Conservation (phyloP, 2,329 filamentous ascomycete genomes). For the Epichloe sibirici region DNA sequence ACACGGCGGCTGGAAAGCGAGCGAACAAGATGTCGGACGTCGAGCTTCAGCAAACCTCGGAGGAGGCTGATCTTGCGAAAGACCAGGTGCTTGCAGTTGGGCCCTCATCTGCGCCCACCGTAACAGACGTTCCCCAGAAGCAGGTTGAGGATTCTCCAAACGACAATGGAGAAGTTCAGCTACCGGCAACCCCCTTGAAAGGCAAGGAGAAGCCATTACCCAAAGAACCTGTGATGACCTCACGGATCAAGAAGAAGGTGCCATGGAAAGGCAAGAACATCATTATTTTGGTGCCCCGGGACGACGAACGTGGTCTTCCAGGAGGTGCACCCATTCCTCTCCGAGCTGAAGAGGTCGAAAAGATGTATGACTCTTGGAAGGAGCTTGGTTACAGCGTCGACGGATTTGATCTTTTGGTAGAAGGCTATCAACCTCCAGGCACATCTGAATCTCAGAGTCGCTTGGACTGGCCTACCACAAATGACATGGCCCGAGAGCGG, state of each 20-base stretch:
- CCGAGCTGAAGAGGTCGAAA: conserved; percentile 39
- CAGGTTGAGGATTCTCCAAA: not conserved
- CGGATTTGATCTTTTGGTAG: conserved; percentile 55
- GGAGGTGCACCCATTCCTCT: conserved; percentile 43
- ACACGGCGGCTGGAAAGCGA: not conserved
- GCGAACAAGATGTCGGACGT: conserved; percentile 21
- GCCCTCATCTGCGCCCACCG: not conserved
- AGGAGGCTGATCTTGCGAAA: conserved; percentile 4
- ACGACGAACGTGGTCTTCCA: conserved; percentile 50
- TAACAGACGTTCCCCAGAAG: not conserved
- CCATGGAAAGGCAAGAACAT: conserved; percentile 67
- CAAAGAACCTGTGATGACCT: conserved; percentile 32
- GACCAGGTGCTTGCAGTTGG: conserved; percentile 8
- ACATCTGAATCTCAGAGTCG: conserved; percentile 49
- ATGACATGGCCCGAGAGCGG: conserved; percentile 46
- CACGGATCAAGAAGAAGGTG: conserved; percentile 57
- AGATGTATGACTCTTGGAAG: conserved; percentile 55
- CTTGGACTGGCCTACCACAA: conserved; percentile 52
- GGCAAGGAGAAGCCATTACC: conserved; percentile 23
- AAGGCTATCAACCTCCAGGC: conserved; percentile 24
- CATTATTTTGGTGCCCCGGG: conserved; percentile 54
- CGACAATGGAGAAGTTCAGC: conserved; percentile 17
- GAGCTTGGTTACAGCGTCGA: conserved; percentile 55
- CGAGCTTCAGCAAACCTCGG: conserved; percentile 8
- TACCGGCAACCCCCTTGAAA: conserved; percentile 25